Evolutionary conservation across 2,329 filamentous ascomycete species (phyloP), one percentile per base, ranked within the genome.

Genomic region (Ramularia collo-cygni): DNA sequence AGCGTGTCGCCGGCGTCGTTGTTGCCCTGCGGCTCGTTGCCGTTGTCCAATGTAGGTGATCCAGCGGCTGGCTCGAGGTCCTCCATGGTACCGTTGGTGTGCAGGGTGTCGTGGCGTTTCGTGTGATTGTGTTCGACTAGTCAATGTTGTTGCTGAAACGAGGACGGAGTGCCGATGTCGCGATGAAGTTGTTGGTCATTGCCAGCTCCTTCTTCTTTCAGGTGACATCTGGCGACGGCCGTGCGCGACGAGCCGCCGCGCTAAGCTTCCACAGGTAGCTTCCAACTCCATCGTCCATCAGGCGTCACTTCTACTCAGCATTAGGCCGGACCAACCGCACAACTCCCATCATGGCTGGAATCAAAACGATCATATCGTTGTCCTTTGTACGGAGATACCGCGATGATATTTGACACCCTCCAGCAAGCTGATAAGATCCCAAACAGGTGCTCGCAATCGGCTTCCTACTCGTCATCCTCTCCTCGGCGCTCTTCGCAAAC

Each of bases 331-430:
- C n/a, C n/a, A n/a, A n/a, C n/a, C n/a, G n/a, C n/a, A n/a, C n/a
- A n/a, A n/a, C n/a, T n/a, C n/a, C n/a, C n/a, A 51, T 70, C 70
- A 77, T 85, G 72, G 88, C 92, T 57, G 92, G 92, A 64, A 81
- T 98, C 61, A 96, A 95, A 72, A 98, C 92, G 54, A 98, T 98
- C 69, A 98, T 98, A 67, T 87, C 86, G 51, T 85, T 98, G 56
- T 96, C 92, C 63, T 98, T 98, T 70, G 92, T 85, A 77, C 40
- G 78, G 46, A 32, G 7, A 10, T 12, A 12, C 31, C 7, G 14
- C 24, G 18, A 16, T 28, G 12, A 3, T 15, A n/a, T 10, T 24
- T 24, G 21, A 10, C 21, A 6, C 21, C 24, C 36, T 10, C 47
- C 48, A 52, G 34, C 44, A 37, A 19, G 37, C 27, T 44, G 13